These are phyloP conservation scores for Cymodocea nodosa DNA, from an alignment of 116 monocot genomes.

Conservation along the genomic window DNA sequence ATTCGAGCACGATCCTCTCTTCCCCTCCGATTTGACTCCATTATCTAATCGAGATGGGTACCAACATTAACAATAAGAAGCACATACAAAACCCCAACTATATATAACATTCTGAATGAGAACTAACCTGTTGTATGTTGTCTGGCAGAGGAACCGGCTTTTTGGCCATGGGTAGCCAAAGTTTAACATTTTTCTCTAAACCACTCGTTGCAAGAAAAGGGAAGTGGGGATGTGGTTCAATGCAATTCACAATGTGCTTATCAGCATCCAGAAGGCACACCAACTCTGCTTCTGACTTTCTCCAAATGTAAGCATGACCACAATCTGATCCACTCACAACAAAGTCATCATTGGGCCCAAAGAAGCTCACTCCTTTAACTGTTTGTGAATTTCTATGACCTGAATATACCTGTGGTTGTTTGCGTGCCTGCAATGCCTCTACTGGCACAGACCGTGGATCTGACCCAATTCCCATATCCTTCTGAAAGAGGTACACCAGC, in stretches of 20 bases:
- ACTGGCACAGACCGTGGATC: conserved; percentile 20
- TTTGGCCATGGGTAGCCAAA: conserved; percentile 12
- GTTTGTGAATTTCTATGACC: conserved; percentile 26
- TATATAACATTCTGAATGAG: not conserved
- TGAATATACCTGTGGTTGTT: conserved; percentile 21
- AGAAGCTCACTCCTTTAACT: conserved; percentile 24
- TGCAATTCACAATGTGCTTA: conserved; percentile 25
- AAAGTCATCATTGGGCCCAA: conserved; percentile 23
- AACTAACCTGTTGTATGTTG: conserved; percentile 9
- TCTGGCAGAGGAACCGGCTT: conserved; percentile 10
- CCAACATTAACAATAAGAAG: not conserved
- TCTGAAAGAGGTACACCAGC: conserved; percentile 53
- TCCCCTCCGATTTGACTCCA: conserved; percentile 35
- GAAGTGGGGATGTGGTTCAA: conserved; percentile 19
- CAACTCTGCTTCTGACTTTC: conserved; percentile 15
- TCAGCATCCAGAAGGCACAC: conserved; percentile 15
- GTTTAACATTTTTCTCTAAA: conserved; percentile 10
- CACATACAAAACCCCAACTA: too few relatives aligned
- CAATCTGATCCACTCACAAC: conserved; percentile 28
- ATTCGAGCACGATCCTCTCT: conserved; percentile 40
- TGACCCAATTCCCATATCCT: conserved; percentile 55
- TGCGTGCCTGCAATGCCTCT: not conserved
- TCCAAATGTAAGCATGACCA: conserved; percentile 22
- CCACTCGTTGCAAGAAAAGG: conserved; percentile 24
- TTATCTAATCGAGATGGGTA: conserved; percentile 21